These are phyloP conservation scores for Gentiana straminea DNA, from an alignment of 257 asterid species.

Conservation along the genomic window DNA sequence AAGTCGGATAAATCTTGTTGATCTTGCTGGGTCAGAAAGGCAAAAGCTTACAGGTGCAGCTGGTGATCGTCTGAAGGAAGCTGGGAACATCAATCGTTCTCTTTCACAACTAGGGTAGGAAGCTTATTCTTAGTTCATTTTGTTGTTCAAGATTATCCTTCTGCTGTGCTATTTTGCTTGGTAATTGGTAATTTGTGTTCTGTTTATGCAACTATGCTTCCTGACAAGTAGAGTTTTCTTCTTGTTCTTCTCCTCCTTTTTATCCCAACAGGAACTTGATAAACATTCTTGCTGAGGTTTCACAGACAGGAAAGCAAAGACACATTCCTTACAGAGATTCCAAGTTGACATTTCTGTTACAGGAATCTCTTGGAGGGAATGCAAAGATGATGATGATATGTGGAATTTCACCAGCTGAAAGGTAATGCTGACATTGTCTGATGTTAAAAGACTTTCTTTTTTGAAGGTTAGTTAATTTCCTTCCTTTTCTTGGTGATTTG, in stretches of 20 bases:
- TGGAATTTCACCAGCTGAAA: conserved; percentile 84
- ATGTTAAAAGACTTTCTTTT: conserved; percentile 3
- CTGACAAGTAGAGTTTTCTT: conserved; percentile 3
- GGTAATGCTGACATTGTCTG: conserved; percentile 31
- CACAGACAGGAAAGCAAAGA: conserved; percentile 92
- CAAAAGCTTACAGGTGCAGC: conserved; percentile 99
- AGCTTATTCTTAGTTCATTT: not conserved
- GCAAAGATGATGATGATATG: conserved; percentile 98
- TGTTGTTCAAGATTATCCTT: not conserved
- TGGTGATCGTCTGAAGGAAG: conserved; percentile 98
- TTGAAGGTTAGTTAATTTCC: not conserved
- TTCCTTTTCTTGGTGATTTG: not conserved
- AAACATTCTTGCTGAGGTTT: conserved; percentile 91
- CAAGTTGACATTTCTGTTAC: conserved; percentile 87
- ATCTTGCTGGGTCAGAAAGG: conserved; percentile 99
- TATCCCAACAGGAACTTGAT: conserved; percentile 69
- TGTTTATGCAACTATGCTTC: not conserved
- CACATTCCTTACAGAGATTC: conserved; percentile 99
- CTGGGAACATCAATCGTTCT: conserved; percentile 96
- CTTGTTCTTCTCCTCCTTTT: conserved; percentile 9
- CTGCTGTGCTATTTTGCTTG: not conserved
- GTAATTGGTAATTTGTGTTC: not conserved
- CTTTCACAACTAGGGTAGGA: conserved; percentile 95
- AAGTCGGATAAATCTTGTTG: conserved; percentile 94
- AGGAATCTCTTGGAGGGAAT: conserved; percentile 97